Conservation (phyloP, 495 filamentous ascomycete species). For the Aspergillus bridgeri region DNA sequence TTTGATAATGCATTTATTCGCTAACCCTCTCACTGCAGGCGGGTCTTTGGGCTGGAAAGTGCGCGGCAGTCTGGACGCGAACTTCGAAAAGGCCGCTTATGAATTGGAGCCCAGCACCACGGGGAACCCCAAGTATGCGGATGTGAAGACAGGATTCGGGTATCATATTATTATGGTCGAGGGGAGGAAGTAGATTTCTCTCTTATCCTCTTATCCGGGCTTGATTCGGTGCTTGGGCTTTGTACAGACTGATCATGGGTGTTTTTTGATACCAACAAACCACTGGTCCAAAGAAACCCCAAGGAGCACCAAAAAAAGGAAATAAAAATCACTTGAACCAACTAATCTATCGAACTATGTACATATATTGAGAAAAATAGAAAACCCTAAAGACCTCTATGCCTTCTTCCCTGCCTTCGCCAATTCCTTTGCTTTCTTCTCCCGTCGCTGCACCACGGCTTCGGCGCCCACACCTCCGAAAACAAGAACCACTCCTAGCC, state of each 20-base stretch:
- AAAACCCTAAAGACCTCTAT: slow-evolving; percentile 4
- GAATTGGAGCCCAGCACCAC: slow-evolving; percentile 73
- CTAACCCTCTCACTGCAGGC: slow-evolving; percentile 41
- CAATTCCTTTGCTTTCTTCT: slow-evolving; percentile 79
- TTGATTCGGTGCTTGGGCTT: neutral
- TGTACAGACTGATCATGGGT: neutral
- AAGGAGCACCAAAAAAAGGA: neutral
- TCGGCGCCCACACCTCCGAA: slow-evolving; percentile 96
- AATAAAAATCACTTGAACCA: neutral
- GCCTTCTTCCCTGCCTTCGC: slow-evolving; percentile 48
- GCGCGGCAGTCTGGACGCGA: slow-evolving; percentile 65
- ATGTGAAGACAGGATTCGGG: slow-evolving; percentile 82
- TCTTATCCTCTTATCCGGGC: neutral
- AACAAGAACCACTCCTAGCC: slow-evolving; percentile 86
- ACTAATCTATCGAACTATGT: neutral
- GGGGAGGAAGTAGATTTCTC: slow-evolving; percentile 48
- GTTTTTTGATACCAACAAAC: neutral
- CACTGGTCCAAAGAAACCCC: neutral
- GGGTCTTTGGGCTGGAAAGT: slow-evolving; percentile 83
- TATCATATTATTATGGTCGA: slow-evolving; percentile 95
- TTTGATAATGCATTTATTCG: too few species aligned
- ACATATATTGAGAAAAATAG: neutral
- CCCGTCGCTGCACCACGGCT: slow-evolving; percentile 71
- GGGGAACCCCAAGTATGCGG: slow-evolving; percentile 68
- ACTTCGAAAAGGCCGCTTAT: slow-evolving; percentile 81